phyloP scores from a whole-genome alignment of 1,284 basidiomycete species.

The Mycosarcoma mackinlayi region DNA sequence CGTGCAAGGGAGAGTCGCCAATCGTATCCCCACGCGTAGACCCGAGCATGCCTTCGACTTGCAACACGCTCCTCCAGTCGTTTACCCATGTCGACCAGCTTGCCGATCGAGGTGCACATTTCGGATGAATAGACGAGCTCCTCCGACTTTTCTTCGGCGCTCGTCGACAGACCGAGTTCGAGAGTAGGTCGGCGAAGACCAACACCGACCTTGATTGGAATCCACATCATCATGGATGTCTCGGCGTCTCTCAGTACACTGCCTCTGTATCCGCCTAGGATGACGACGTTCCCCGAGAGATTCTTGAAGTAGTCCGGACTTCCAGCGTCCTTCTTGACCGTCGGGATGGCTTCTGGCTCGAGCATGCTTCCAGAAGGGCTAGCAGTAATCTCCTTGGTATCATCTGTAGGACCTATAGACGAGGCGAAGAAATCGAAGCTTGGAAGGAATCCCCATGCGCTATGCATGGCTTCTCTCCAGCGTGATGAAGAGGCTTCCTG shows the following conservation, averaged over 20 bases:
- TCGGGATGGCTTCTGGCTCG: constrained; percentile 50
- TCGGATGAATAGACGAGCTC: constrained; percentile 62
- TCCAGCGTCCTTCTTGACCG: constrained; percentile 41
- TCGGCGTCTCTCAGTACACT: constrained; percentile 63
- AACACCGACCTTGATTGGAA: constrained; percentile 64
- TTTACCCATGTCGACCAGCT: constrained; percentile 65
- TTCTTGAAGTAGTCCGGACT: constrained; percentile 53
- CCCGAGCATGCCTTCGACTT: constrained; percentile 46
- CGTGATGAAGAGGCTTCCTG: constrained; percentile 8
- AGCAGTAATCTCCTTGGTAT: background rate
- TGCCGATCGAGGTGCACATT: constrained; percentile 58
- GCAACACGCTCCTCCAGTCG: constrained; percentile 50
- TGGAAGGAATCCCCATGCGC: constrained; percentile 41
- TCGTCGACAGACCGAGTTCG: constrained; percentile 57
- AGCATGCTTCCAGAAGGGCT: constrained; percentile 14
- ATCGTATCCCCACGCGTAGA: constrained; percentile 66
- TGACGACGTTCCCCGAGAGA: constrained; percentile 65
- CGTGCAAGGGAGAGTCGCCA: constrained; percentile 55
- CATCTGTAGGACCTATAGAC: background rate
- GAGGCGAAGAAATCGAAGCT: constrained; percentile 25
- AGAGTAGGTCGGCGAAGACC: constrained; percentile 62
- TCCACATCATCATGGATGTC: constrained; percentile 64
- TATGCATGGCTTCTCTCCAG: constrained; percentile 34
- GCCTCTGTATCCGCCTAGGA: constrained; percentile 67
- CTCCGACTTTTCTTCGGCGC: constrained; percentile 52